phyloP scores from a whole-genome alignment of 306 rosid genomes.

The Oemleria cerasiformis region DNA sequence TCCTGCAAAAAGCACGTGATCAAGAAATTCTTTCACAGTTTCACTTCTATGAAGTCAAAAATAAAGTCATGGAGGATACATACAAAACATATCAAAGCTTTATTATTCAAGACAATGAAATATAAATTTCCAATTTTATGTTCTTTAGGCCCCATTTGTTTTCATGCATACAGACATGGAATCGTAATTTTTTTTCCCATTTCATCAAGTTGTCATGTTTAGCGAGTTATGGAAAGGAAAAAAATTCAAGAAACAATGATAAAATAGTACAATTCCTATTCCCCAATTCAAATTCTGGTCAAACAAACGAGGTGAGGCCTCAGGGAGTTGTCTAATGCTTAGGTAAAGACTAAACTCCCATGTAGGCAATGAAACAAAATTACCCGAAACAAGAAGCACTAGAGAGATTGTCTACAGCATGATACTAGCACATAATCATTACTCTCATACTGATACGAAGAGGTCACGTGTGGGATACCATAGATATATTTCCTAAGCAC shows the following conservation, averaged over 20 bases:
- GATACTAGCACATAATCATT: background rate
- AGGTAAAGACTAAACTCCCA: background rate
- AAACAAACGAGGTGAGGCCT: too few species aligned
- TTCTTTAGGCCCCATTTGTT: background rate
- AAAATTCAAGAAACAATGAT: too few species aligned
- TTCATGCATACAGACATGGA: too few species aligned
- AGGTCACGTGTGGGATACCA: too few species aligned
- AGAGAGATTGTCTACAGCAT: background rate
- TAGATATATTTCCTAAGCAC: background rate
- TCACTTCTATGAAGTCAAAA: background rate
- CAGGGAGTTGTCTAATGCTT: background rate
- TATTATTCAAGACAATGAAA: background rate
- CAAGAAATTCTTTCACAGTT: background rate
- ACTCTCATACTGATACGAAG: too few species aligned
- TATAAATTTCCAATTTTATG: background rate
- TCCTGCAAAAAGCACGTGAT: slow-evolving; percentile 41
- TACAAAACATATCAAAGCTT: background rate
- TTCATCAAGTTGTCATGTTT: too few species aligned
- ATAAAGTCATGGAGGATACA: background rate
- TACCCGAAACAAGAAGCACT: background rate
- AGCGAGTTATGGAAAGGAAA: too few species aligned
- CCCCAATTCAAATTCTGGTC: too few species aligned
- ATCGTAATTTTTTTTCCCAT: too few species aligned
- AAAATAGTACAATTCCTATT: too few species aligned
- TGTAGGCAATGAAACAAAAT: background rate